Conservation (phyloP, 1,139 yeast species). For the Blastobotrys arbuscula region DNA sequence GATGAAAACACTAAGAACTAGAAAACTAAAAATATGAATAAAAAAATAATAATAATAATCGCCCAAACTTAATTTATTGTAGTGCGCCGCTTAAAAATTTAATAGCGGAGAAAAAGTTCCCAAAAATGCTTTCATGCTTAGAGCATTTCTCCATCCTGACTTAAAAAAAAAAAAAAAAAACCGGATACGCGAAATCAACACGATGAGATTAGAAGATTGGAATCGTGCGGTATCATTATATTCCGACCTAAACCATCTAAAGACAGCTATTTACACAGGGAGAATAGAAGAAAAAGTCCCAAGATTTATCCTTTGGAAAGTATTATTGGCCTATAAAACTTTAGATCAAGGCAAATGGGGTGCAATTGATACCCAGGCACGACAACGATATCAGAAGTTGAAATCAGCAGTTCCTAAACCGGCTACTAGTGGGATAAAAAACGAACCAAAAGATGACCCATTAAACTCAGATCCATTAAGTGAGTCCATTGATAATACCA, state of each 20-base stretch:
- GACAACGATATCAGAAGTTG: not conserved
- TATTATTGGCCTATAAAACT: conserved; percentile 22
- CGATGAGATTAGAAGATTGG: conserved; percentile 11
- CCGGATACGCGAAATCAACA: too few relatives aligned
- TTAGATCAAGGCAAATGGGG: conserved; percentile 22
- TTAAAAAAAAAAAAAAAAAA: too few relatives aligned
- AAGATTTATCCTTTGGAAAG: conserved; percentile 26
- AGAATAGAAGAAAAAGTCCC: conserved; percentile 20
- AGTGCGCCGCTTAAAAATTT: too few relatives aligned
- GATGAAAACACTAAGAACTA: too few relatives aligned
- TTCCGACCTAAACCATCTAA: conserved; percentile 17
- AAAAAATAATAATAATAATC: too few relatives aligned
- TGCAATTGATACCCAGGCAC: conserved; percentile 17
- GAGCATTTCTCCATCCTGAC: too few relatives aligned
- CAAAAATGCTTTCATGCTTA: too few relatives aligned
- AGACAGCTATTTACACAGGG: conserved; percentile 17
- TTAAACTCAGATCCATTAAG: too few relatives aligned
- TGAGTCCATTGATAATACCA: not conserved
- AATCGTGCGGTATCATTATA: conserved; percentile 12
- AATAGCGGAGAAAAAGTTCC: too few relatives aligned
- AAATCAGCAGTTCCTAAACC: not conserved
- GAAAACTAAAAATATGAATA: too few relatives aligned
- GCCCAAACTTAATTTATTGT: too few relatives aligned
- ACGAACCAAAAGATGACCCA: not conserved
- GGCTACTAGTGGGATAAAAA: too few relatives aligned